phyloP scores from a whole-genome alignment of 129 eudicot species.

The Deinandra increscens region DNA sequence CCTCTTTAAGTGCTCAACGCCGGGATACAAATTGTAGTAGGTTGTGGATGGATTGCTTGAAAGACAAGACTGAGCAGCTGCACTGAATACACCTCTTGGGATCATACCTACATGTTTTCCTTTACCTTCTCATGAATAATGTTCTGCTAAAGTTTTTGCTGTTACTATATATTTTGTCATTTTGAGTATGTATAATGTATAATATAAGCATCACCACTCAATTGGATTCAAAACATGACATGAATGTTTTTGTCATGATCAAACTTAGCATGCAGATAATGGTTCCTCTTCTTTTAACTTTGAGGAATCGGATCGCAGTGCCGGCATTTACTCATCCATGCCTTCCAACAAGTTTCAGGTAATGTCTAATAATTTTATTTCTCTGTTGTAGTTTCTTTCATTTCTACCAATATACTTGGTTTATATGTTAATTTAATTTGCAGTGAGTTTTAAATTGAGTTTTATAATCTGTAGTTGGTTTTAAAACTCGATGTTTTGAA shows the following conservation, averaged over 20 bases:
- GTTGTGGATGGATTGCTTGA: conserved; percentile 89
- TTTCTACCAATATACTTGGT: neutral
- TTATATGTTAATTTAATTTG: neutral
- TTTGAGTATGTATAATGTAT: no score
- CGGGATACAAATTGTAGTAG: conserved; percentile 57
- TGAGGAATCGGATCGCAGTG: conserved; percentile 47
- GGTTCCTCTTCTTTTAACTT: conserved; percentile 51
- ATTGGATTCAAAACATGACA: no score
- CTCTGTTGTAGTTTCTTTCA: neutral
- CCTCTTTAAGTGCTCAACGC: conserved; percentile 27
- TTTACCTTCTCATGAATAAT: no score
- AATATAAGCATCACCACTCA: no score
- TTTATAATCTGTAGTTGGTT: no score
- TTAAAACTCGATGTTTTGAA: no score
- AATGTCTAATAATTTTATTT: neutral
- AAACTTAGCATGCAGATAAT: conserved; percentile 44
- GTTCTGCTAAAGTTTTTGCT: no score
- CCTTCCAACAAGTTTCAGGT: conserved; percentile 68
- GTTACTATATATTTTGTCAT: no score
- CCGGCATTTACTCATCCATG: conserved; percentile 39
- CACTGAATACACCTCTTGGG: conserved; percentile 79
- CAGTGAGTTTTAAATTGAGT: no score
- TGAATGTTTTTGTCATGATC: no score
- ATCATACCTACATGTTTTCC: conserved; percentile 95
- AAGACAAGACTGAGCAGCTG: conserved; percentile 79